phyloP scores from a whole-genome alignment of 768 basidiomycete species.

The Symmetrospora coprosmae region DNA sequence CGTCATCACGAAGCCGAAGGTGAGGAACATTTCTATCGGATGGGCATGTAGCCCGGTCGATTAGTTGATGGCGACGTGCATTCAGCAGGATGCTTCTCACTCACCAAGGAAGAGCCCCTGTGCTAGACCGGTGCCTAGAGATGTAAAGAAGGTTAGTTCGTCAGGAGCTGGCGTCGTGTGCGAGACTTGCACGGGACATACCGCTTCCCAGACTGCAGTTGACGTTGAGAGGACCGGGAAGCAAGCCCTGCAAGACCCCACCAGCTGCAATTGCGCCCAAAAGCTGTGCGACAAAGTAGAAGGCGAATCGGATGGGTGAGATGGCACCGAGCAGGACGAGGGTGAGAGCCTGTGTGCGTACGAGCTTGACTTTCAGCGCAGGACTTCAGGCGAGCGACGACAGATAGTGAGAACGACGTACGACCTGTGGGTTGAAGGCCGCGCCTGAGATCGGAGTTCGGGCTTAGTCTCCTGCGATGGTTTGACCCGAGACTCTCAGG shows the following conservation, averaged over 20 bases:
- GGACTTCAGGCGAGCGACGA: constrained; percentile 53
- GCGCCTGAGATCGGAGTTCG: background rate
- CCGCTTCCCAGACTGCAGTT: constrained; percentile 40
- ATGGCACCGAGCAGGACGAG: constrained; percentile 49
- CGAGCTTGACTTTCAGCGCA: constrained; percentile 42
- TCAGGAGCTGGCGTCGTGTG: no score
- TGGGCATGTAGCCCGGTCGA: background rate
- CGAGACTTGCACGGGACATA: no score
- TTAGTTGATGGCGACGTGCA: no score
- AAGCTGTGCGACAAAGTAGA: constrained; percentile 53
- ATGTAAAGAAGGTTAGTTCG: no score
- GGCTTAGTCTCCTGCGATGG: background rate
- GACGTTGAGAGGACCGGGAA: constrained; percentile 46
- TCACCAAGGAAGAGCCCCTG: constrained; percentile 2
- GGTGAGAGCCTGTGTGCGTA: constrained; percentile 36
- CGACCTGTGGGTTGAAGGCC: constrained; percentile 12
- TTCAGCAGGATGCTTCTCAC: background rate
- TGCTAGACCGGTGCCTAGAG: background rate
- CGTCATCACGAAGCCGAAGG: background rate
- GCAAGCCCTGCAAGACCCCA: constrained; percentile 46
- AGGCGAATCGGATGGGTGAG: constrained; percentile 46
- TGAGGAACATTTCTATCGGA: background rate
- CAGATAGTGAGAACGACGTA: background rate
- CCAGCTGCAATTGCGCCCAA: constrained; percentile 50
- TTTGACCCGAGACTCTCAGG: no score